Percentiles rank a stretch among this genome's conserved stretches.
phyloP scores from a whole-genome alignment of 2,329 filamentous ascomycete species.

The Aspergillus aculeatus region DNA sequence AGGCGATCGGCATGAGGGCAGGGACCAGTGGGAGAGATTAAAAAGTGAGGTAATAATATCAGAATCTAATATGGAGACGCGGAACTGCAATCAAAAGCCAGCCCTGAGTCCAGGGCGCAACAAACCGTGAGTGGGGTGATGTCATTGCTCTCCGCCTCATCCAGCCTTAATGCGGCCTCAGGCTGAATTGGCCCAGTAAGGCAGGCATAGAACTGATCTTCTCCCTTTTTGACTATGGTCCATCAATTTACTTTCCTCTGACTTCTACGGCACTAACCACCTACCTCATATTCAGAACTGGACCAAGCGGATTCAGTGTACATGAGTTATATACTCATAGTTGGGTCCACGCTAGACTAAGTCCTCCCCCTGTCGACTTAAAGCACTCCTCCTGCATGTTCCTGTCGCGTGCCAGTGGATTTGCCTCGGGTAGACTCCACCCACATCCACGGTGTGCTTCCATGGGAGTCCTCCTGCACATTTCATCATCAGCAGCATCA shows the following conservation, averaged over 20 bases:
- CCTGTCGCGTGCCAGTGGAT: neutral
- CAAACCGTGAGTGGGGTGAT: neutral
- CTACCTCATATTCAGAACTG: too few species aligned
- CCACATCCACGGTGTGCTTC: neutral
- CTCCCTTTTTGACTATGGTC: neutral
- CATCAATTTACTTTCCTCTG: neutral
- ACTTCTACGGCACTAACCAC: too few species aligned
- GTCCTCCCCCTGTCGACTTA: neutral
- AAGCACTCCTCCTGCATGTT: neutral
- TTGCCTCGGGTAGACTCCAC: slow-evolving; percentile 3
- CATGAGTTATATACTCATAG: too few species aligned
- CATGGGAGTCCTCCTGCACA: neutral
- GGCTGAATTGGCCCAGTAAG: neutral
- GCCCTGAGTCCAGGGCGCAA: neutral
- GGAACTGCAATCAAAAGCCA: neutral
- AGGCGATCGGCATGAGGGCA: neutral
- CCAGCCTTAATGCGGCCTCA: neutral
- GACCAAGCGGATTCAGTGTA: too few species aligned
- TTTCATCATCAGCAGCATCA: neutral
- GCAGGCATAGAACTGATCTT: neutral
- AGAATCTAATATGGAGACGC: neutral
- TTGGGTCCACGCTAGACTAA: neutral
- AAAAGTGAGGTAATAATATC: neutral
- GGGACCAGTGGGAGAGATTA: neutral
- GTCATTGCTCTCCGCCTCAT: slow-evolving; percentile 5